These are phyloP conservation scores for Pleurotus platypus DNA, from an alignment of 768 basidiomycete species.

Conservation along the genomic window DNA sequence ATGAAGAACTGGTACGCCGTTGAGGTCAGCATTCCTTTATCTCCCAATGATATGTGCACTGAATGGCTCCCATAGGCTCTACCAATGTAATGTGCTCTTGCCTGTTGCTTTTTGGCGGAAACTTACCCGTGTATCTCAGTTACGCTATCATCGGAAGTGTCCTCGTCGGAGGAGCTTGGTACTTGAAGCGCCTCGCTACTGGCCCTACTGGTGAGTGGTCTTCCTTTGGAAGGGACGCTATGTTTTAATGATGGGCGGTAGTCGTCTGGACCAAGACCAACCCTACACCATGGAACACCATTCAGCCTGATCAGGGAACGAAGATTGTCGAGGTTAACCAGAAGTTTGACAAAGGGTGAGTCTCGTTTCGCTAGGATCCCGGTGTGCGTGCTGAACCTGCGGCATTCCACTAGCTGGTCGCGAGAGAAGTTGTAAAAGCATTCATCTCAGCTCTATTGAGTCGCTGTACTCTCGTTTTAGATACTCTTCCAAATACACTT, in stretches of 20 bases:
- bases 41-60: background rate
- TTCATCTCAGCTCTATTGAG: background rate
- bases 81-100: conserved; percentile 39
- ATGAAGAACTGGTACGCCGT: conserved; percentile 74
- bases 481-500: no score
- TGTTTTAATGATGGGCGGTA: conserved; percentile 13
- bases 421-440: conserved; percentile 63
- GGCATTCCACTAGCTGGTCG: conserved; percentile 51
- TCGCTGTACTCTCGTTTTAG: no score
- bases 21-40: conserved; percentile 42
- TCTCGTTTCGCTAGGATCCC: conserved; percentile 10
- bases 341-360: conserved; percentile 72
- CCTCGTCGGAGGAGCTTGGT: conserved; percentile 61
- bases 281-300: conserved; percentile 86
- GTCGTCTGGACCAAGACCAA: conserved; percentile 64
- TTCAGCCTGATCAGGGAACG: conserved; percentile 70
- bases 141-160: conserved; percentile 52
- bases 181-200: conserved; percentile 60
- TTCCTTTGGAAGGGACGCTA: no score
- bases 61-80: conserved; percentile 33
- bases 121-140: conserved; percentile 16
- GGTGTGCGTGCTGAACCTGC: conserved; percentile 1
- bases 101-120: no score
- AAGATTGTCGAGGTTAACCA: conserved; percentile 70
- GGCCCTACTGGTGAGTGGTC: conserved; percentile 47